phyloP scores from a whole-genome alignment of 805 yeast genomes.

The Cyberlindnera subsufficiens region DNA sequence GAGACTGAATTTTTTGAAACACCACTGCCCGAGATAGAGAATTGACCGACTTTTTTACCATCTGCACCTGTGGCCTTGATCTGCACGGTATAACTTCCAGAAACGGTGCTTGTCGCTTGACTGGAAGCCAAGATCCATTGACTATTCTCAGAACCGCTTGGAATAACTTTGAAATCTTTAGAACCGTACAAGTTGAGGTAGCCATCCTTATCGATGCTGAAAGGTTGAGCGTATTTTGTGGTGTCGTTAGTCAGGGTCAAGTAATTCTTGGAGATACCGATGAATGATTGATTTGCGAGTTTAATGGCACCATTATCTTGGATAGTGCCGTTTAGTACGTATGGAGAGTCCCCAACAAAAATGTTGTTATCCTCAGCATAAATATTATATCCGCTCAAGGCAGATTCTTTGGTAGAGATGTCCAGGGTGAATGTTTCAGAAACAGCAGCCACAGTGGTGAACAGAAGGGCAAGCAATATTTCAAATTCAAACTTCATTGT shows the following conservation, averaged over 20 bases:
- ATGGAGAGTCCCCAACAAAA: constrained; percentile 3
- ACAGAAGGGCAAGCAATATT: not conserved
- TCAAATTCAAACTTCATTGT: not conserved
- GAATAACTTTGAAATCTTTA: constrained; percentile 8
- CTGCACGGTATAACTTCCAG: constrained; percentile 1
- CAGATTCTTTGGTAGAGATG: not conserved
- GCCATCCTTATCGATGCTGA: constrained; percentile 7
- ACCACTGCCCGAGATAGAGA: too few relatives aligned
- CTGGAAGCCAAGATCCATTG: constrained; percentile 8
- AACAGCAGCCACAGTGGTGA: not conserved
- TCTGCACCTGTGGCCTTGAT: constrained; percentile 2
- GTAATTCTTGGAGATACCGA: constrained; percentile 8
- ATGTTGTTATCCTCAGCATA: constrained; percentile 2
- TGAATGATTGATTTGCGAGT: not conserved
- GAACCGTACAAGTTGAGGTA: constrained; percentile 5
- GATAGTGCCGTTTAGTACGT: not conserved
- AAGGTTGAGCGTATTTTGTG: constrained; percentile 4
- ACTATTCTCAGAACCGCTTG: constrained; percentile 7
- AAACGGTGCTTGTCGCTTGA: constrained; percentile 4
- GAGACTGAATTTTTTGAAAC: too few relatives aligned
- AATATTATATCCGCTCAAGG: not conserved
- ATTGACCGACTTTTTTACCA: not conserved
- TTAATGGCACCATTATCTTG: constrained; percentile 3
- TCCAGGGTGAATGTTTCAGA: constrained; percentile 3
- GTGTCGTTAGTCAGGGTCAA: constrained; percentile 3